Conservation (phyloP, 331 rosid species). For the Rosa hybrid region DNA sequence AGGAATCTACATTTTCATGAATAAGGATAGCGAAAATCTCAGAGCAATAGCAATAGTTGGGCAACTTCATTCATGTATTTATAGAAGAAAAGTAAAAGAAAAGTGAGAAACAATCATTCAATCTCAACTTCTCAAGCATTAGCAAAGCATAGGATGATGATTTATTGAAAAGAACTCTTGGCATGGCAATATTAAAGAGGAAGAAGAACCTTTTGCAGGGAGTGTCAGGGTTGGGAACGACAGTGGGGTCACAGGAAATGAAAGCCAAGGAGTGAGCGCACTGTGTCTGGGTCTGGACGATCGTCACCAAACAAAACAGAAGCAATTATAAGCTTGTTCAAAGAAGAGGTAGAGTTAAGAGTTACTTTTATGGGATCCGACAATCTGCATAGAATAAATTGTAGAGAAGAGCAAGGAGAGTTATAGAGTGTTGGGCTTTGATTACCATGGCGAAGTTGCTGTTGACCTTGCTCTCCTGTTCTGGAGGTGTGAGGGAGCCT, state of each 20-base stretch:
- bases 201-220: conserved; percentile 51
- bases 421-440: not conserved
- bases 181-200: not conserved
- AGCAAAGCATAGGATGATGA: not conserved
- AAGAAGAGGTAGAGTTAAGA: too few species aligned
- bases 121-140: not conserved
- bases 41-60: too few species aligned
- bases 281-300: not conserved
- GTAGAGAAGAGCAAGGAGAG: not conserved
- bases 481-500: too few species aligned
- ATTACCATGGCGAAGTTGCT: not conserved
- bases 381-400: too few species aligned
- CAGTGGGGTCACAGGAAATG: conserved; percentile 47
- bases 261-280: conserved; percentile 37
- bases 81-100: conserved; percentile 16
- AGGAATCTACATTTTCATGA: too few species aligned
- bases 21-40: too few species aligned
- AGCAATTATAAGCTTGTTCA: not conserved
- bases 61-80: conserved; percentile 3
- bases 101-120: too few species aligned
- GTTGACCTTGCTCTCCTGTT: not conserved
- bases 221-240: conserved; percentile 52
- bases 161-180: not conserved
- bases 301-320: not conserved
- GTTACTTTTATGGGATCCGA: not conserved